Conservation (phyloP, 2,329 filamentous ascomycete species). For the Penicillium sp. region DNA sequence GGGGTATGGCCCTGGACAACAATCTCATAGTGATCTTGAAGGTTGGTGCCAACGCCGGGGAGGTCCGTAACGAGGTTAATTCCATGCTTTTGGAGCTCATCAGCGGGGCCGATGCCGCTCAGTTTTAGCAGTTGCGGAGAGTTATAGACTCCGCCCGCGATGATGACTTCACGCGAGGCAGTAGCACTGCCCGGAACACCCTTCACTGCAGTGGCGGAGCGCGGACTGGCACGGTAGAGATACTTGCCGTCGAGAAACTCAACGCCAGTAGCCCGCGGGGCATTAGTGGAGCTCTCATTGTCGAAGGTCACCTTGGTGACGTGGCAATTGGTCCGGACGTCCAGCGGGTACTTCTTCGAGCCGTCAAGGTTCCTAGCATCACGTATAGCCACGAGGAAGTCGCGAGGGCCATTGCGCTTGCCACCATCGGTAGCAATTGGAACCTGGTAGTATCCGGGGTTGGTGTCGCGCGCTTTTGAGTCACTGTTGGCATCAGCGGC, state of each 20-base stretch:
- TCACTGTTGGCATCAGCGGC: constrained; percentile 56
- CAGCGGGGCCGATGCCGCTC: constrained; percentile 61
- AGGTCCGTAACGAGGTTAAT: constrained; percentile 59
- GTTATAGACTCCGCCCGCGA: constrained; percentile 61
- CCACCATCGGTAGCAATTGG: constrained; percentile 48
- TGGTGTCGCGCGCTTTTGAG: constrained; percentile 47
- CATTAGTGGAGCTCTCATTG: constrained; percentile 20
- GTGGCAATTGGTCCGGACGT: constrained; percentile 53
- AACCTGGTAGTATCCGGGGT: constrained; percentile 58
- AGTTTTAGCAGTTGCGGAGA: constrained; percentile 66
- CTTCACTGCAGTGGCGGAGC: constrained; percentile 19
- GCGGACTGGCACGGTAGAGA: constrained; percentile 52
- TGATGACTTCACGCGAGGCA: constrained; percentile 50
- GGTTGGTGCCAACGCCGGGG: constrained; percentile 64
- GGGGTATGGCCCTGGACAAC: constrained; percentile 30
- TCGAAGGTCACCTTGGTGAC: constrained; percentile 52
- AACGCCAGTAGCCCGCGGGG: constrained; percentile 51
- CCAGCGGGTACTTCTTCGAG: constrained; percentile 54
- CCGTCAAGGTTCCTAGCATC: constrained; percentile 29
- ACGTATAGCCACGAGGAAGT: constrained; percentile 36
- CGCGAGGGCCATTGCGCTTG: constrained; percentile 40
- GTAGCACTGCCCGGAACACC: constrained; percentile 44
- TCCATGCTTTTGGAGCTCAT: constrained; percentile 54
- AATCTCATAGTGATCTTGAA: constrained; percentile 57
- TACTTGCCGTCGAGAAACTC: constrained; percentile 51